These are phyloP conservation scores for Calonectria pteridis DNA, from an alignment of 2,329 filamentous ascomycete species.

Conservation along the genomic window DNA sequence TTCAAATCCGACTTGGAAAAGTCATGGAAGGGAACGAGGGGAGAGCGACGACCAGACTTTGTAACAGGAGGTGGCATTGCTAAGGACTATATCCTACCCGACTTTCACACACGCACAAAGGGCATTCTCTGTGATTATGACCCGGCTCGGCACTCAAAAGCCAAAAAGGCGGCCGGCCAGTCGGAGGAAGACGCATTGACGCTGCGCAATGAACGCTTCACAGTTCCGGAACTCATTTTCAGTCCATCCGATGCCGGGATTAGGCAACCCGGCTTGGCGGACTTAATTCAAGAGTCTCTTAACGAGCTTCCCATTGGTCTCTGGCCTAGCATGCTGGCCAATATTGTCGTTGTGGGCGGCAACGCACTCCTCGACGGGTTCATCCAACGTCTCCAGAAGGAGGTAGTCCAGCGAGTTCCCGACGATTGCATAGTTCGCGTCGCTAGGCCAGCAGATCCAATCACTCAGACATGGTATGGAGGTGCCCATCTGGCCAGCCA, in stretches of 20 bases:
- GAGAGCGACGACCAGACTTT: conserved; percentile 66
- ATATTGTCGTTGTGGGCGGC: conserved; percentile 90
- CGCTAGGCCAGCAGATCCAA: conserved; percentile 76
- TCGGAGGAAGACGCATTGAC: conserved; percentile 82
- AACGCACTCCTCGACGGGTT: conserved; percentile 86
- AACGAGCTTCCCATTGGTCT: conserved; percentile 81
- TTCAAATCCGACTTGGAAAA: conserved; percentile 84
- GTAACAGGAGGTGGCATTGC: conserved; percentile 72
- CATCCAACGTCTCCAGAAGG: conserved; percentile 80
- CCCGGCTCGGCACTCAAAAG: conserved; percentile 68
- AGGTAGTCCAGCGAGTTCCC: conserved; percentile 78
- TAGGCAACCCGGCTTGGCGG: conserved; percentile 83
- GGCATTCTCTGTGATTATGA: conserved; percentile 86
- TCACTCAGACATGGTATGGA: conserved; percentile 87
- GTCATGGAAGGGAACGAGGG: conserved; percentile 83
- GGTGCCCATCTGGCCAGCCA: conserved; percentile 83
- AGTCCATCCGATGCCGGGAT: conserved; percentile 88
- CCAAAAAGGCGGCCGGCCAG: conserved; percentile 59
- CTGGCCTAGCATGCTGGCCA: conserved; percentile 86
- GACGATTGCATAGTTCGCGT: conserved; percentile 85
- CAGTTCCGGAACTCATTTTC: conserved; percentile 91
- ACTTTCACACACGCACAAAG: conserved; percentile 71
- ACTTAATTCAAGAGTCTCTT: conserved; percentile 85
- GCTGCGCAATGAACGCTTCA: conserved; percentile 91
- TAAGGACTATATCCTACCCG: conserved; percentile 92